Base-by-base conservation (phyloP, 2,329 filamentous ascomycete genomes). In the Diaporthe capsici region DNA sequence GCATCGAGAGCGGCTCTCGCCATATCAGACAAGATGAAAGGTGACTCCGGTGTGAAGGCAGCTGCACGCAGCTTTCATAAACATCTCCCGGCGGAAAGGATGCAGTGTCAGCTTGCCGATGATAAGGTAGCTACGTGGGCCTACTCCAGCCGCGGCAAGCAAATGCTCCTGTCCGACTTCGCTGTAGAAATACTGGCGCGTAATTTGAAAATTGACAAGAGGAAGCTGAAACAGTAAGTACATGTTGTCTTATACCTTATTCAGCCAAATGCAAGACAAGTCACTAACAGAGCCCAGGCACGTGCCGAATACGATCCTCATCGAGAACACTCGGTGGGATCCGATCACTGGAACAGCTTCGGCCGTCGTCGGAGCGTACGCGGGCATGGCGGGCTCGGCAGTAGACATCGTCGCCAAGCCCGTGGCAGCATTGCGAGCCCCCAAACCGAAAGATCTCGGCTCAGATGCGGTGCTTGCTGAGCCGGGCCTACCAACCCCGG, bases 1-100 rank as follows among this genome's bases (percentile, higher is more conserved):
- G 61, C 61, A 31, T 65, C 39, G 28, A 22, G 34, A 20, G 42
- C 61, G 4, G 60, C 60, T 7, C 39, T 47, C 39, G 8, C 4
- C 3, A 47, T 65, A 22, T 65, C 60, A 31, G 39, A 47, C 3
- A 65, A 65, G 25, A 65, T 65, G 60, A 65, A 65, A 22, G 60
- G 25, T 12, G 60, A 65, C 3, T 65, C 39, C 3, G 60, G 60
- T 13, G 60, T 65, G 25, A 47, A 15, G 25, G 42, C 60, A 1
- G 60, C 60, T 65, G 60, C 28, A 22, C 39, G 42, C 17, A 65
- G 60, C 60, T 65, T 65, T 20, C 60, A 65, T 4, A 65, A 31
- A 31, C 60, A 65, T 9, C 60, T 65, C 8, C 60, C 60, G 1
- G 37, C 12, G 5, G 39, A 34, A 25, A 20, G 0, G 25, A 65